Base-by-base conservation (phyloP, 768 basidiomycete species). In the Lactarius indigo region DNA sequence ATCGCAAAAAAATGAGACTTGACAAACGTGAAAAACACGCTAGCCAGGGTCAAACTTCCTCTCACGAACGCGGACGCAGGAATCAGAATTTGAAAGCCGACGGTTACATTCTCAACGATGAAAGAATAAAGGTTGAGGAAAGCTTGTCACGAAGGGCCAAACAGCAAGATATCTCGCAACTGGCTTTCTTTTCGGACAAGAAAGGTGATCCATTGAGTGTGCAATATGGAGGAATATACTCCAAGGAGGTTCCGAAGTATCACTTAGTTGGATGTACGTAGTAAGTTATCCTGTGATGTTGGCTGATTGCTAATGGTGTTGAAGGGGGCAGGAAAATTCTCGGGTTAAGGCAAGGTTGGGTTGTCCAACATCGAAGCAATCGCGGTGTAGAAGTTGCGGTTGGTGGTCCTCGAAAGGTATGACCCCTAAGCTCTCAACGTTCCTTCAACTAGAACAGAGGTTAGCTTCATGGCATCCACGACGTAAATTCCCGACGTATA, bases 111-210 rank as follows among this genome's bases (percentile, higher is more conserved):
- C 13, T 68, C 64, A 61, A 78, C 68, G 77, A 79, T 61, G 76
- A 78, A 68, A 71, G 72, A 56, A 52, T 63, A 64, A 78, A 79
- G 65, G 71, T 72, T 44, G 71, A 75, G 64, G 78, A 81, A 60
- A 79, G 81, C 69, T 74, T 72, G 56, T 72, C 68, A 20, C 71
- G 72, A 28, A 62, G 69, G 26, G 72, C 71, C 28, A 68, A 74
- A 37, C 69, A 66, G 47, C 70, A 69, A 63, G 69, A 71, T 69
- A 74, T 72, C 71, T 71, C 73, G 50, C 74, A 73, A 33, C 74
- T 73, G 37, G 65, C 77, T 10, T 91, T 84, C 76, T 90, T 83
- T 73, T 85, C 85, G 15, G 90, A 92, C 73, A 70, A 42, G 63
- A 69, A 66, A 44, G 70, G 70, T 10, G 68, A 71, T 8, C 65